Percentiles rank a stretch among this genome's conserved stretches.
Conservation (phyloP, 495 filamentous ascomycete genomes). For the Hypoxylon intermedium region DNA sequence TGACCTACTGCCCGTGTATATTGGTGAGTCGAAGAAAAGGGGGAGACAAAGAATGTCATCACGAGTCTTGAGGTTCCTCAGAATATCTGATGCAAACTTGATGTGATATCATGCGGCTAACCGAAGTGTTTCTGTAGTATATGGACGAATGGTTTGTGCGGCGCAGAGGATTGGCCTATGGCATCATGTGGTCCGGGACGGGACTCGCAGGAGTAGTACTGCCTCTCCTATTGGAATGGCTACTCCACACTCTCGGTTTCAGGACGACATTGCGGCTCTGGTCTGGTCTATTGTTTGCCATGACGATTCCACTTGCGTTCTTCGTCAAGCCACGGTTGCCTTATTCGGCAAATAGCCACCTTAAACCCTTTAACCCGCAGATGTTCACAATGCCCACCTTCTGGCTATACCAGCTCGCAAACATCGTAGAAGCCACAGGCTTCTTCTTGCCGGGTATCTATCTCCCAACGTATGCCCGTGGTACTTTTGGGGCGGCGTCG, state of each 20-base stretch:
- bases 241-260: conserved; percentile 56
- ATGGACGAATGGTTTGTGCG: conserved; percentile 61
- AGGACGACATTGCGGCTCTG: conserved; percentile 57
- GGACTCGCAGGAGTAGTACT: conserved; percentile 49
- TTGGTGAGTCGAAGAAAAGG: conserved; percentile 24
- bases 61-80: not conserved
- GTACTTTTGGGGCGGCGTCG: conserved; percentile 44
- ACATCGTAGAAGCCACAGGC: conserved; percentile 64
- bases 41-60: not conserved
- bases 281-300: conserved; percentile 52
- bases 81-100: not conserved
- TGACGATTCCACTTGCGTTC: conserved; percentile 58
- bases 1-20: conserved; percentile 53
- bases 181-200: conserved; percentile 60
- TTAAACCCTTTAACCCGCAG: conserved; percentile 48
- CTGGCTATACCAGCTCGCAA: conserved; percentile 57
- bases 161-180: conserved; percentile 58
- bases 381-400: conserved; percentile 57
- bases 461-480: conserved; percentile 59
- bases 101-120: conserved; percentile 2
- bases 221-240: conserved; percentile 54
- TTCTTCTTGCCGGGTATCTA: conserved; percentile 71
- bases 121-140: conserved; percentile 30
- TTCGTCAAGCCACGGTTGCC: conserved; percentile 64
- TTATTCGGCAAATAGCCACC: conserved; percentile 46